Percentiles rank a stretch among this genome's conserved stretches.
Evolutionary conservation across 1,284 basidiomycete species (phyloP).

Genomic region (Pterulicium gracile): DNA sequence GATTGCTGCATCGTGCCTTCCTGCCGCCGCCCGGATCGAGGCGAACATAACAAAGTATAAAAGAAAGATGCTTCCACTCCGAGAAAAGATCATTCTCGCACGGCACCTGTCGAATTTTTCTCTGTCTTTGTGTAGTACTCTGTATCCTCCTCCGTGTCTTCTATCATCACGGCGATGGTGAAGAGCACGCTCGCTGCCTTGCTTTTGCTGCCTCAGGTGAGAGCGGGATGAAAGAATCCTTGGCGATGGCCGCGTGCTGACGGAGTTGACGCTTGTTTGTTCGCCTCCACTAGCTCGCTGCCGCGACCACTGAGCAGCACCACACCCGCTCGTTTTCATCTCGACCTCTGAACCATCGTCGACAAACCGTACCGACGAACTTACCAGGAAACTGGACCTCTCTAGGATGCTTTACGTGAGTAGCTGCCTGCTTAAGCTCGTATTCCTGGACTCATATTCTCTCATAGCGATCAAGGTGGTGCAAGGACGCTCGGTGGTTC

Average conservation of each 20-base stretch:
- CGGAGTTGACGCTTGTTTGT: background rate
- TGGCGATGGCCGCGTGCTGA: background rate
- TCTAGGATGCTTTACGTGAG: slow-evolving; percentile 56
- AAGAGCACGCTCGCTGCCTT: background rate
- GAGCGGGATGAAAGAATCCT: background rate
- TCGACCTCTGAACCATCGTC: slow-evolving; percentile 20
- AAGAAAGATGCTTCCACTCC: too few species aligned
- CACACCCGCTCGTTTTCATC: slow-evolving; percentile 13
- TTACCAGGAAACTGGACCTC: slow-evolving; percentile 48
- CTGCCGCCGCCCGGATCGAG: too few species aligned
- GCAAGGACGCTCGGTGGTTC: slow-evolving; percentile 41
- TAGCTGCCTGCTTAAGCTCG: slow-evolving; percentile 8
- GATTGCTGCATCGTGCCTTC: too few species aligned
- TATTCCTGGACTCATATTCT: slow-evolving; percentile 3
- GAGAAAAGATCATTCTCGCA: too few species aligned
- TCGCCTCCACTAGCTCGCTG: slow-evolving; percentile 9
- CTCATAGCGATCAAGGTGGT: slow-evolving; percentile 37
- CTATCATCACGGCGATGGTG: background rate
- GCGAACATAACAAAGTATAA: too few species aligned
- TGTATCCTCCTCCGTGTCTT: background rate
- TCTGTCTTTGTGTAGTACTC: too few species aligned
- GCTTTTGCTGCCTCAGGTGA: background rate
- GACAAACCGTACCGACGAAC: slow-evolving; percentile 23
- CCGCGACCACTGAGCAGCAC: slow-evolving; percentile 9
- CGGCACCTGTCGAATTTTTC: too few species aligned